Percentiles rank a stretch among this genome's conserved stretches.
Conservation (phyloP, 495 filamentous ascomycete genomes). For the Aspergillus heteromorphus region DNA sequence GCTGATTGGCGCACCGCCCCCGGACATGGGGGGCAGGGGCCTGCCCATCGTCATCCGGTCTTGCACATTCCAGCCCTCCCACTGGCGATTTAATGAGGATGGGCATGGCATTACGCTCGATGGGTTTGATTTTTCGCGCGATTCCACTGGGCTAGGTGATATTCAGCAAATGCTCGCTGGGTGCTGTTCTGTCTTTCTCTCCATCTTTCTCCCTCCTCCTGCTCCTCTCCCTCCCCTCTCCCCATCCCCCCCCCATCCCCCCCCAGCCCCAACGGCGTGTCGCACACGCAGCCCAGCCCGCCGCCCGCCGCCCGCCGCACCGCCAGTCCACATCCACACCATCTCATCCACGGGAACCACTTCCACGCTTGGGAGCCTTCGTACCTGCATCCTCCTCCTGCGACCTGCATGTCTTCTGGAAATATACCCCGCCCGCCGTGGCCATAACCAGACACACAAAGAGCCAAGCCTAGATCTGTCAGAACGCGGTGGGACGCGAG, state of each 20-base stretch:
- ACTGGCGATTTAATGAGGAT: conserved; percentile 14
- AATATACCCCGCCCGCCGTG: not conserved
- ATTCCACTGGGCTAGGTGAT: not conserved
- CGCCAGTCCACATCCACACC: no score
- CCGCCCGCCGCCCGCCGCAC: not conserved
- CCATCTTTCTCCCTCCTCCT: no score
- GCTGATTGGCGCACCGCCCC: not conserved
- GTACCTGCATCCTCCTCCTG: not conserved
- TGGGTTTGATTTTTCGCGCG: not conserved
- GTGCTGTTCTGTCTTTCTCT: no score
- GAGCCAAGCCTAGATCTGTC: conserved; percentile 17
- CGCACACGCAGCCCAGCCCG: not conserved
- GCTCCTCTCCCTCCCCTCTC: no score
- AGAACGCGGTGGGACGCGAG: conserved; percentile 24
- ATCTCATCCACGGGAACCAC: no score
- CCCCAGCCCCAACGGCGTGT: no score
- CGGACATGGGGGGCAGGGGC: conserved; percentile 9
- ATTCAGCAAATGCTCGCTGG: conserved; percentile 2
- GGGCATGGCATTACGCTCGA: not conserved
- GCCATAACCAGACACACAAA: not conserved
- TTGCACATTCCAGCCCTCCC: not conserved
- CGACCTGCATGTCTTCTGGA: not conserved
- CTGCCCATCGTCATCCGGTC: conserved; percentile 8
- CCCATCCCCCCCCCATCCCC: not conserved
- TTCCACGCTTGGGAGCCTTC: not conserved